These are phyloP conservation scores for Isabelozyma gotoi DNA, from an alignment of 805 yeast species.

Conservation along the genomic window DNA sequence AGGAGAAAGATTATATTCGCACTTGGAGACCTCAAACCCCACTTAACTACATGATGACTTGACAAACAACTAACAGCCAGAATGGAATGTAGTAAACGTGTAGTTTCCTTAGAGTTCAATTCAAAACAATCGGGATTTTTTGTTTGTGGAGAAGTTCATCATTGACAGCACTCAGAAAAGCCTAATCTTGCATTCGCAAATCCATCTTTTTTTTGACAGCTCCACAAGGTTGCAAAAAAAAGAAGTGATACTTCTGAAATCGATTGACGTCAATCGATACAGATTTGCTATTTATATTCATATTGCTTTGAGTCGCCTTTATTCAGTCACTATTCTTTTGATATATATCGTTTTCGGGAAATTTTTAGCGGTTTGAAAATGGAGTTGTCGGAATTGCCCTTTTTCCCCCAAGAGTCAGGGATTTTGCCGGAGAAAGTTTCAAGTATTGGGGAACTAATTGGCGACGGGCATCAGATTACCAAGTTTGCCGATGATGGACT, in stretches of 20 bases:
- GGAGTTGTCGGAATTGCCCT: not conserved
- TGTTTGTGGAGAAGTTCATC: too few relatives aligned
- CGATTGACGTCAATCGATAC: not conserved
- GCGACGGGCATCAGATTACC: slow-evolving; percentile 13
- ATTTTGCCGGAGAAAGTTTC: not conserved
- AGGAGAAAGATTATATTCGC: too few relatives aligned
- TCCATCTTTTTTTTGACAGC: too few relatives aligned
- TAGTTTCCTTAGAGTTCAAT: too few relatives aligned
- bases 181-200: too few relatives aligned
- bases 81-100: too few relatives aligned
- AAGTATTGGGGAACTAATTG: slow-evolving; percentile 16
- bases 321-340: not conserved
- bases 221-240: not conserved
- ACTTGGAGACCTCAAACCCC: too few relatives aligned
- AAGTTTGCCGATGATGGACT: slow-evolving; percentile 28
- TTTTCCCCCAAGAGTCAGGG: not conserved
- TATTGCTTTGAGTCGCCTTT: not conserved
- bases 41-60: too few relatives aligned
- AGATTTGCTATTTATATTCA: not conserved
- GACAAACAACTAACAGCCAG: too few relatives aligned
- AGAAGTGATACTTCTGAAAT: not conserved
- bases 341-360: not conserved
- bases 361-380: not conserved
- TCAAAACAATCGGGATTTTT: too few relatives aligned
- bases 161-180: too few relatives aligned